Evolutionary conservation across 2,329 filamentous ascomycete genomes (phyloP), one percentile per base, ranked within the genome.

Genomic region (Botrytis hyacinthi): DNA sequence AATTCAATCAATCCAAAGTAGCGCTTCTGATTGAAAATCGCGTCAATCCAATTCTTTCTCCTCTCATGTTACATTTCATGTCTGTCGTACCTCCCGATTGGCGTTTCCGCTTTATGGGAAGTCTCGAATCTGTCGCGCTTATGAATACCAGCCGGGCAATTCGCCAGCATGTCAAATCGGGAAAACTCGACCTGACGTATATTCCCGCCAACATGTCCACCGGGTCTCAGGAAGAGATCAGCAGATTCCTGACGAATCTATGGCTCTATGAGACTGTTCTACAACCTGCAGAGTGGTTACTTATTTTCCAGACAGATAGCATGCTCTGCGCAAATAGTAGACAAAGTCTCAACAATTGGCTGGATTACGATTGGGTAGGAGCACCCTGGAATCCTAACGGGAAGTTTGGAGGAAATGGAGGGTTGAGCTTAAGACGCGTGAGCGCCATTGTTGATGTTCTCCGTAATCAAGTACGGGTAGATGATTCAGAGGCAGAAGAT

Each of bases 61-160:
- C 12, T 83, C 81, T 87, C 59, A 80, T 87, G 79, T 82, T 88
- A 26, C 87, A 88, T 80, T 87, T 88, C 80, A 87, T 87, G 75
- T 82, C 84, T 4, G 85, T 88, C 42, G 84, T 88, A 4, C 86
- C 86, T 6, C 84, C 86, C 1, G 86, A 87, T 80, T 88, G 86
- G 86, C 84, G 83, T 40, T 86, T 88, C 81, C 83, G 83, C 59
- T 87, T 87, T 82, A 86, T 87, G 82, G 86, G 86, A 66, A 86
- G 84, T 22, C 29, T 77, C 42, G 81, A 83, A 63, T 84, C 84
- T 12, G 84, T 88, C 42, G 80, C 81, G 51, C 77, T 77, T 75
- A 78, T 88, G 77, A 87, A 87, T 79, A 66, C 77, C 71, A 85
- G 83, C 44, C 80, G 83, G 22, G 85, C 86, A 59, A 85, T 87